Percentiles rank a stretch among this genome's conserved stretches.
phyloP scores from a whole-genome alignment of 2,329 filamentous ascomycete species.

The Talaromyces atroroseus region DNA sequence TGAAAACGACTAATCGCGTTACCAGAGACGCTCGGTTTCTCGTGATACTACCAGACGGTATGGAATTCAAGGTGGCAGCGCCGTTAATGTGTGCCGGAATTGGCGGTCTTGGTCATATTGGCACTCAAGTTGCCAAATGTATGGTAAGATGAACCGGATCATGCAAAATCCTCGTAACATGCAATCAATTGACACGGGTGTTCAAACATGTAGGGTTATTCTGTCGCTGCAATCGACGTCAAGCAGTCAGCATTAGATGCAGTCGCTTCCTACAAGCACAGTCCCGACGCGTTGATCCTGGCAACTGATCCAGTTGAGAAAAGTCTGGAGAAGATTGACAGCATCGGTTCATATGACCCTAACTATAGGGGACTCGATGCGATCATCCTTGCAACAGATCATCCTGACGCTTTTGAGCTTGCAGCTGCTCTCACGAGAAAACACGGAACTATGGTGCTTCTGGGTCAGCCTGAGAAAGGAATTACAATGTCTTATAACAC shows the following conservation, averaged over 20 bases:
- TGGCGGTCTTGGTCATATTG: conserved; percentile 50
- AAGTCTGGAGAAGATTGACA: not conserved
- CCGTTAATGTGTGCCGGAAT: conserved; percentile 53
- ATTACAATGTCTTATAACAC: conserved; percentile 27
- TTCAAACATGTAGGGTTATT: conserved; percentile 45
- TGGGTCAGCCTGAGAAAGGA: conserved; percentile 45
- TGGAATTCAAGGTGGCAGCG: conserved; percentile 49
- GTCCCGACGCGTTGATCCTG: conserved; percentile 18
- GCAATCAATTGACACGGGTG: too few species aligned
- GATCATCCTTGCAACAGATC: conserved; percentile 52
- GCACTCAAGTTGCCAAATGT: conserved; percentile 45
- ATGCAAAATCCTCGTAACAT: not conserved
- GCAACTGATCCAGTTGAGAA: not conserved
- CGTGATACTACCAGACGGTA: conserved; percentile 44
- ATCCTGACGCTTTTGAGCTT: conserved; percentile 44
- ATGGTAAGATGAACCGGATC: conserved; percentile 9
- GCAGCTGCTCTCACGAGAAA: conserved; percentile 54
- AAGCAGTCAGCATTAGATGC: conserved; percentile 48
- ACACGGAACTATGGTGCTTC: conserved; percentile 55
- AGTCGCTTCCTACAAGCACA: conserved; percentile 44
- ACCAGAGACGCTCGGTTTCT: conserved; percentile 41
- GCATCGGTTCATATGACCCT: conserved; percentile 45
- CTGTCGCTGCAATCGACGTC: conserved; percentile 51
- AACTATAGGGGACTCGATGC: conserved; percentile 47
- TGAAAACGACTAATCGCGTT: not conserved